Conservation (phyloP, 2,329 filamentous ascomycete species). For the Elsinoe arachidis region DNA sequence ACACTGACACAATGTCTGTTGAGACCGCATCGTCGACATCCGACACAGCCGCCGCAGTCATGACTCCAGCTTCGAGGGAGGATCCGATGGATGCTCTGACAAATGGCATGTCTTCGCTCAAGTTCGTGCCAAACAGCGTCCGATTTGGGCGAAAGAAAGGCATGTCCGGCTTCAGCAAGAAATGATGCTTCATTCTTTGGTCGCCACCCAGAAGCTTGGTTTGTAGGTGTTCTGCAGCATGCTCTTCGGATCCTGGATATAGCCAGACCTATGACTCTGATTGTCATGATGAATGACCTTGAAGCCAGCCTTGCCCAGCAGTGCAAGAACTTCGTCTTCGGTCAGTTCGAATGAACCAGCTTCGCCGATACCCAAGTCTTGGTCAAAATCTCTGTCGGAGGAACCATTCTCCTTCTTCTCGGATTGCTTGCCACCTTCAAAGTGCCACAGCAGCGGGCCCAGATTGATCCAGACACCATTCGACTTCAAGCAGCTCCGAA, state of each 20-base stretch:
- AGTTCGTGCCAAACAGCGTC: constrained; percentile 60
- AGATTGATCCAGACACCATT: constrained; percentile 83
- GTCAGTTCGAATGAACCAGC: constrained; percentile 85
- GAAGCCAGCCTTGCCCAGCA: constrained; percentile 72
- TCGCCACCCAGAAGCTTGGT: constrained; percentile 76
- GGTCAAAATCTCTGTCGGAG: neutral
- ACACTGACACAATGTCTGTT: neutral
- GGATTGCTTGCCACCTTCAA: constrained; percentile 56
- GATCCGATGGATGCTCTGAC: constrained; percentile 55
- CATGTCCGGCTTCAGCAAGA: constrained; percentile 5
- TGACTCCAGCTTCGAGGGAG: constrained; percentile 24
- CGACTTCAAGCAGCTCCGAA: constrained; percentile 64
- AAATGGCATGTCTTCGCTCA: constrained; percentile 61
- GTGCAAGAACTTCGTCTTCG: constrained; percentile 73
- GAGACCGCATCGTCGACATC: neutral
- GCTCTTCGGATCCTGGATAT: constrained; percentile 75
- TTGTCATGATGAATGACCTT: constrained; percentile 39
- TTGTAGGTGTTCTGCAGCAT: constrained; percentile 80
- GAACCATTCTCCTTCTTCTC: constrained; percentile 39
- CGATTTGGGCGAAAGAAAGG: constrained; percentile 54
- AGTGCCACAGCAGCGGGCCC: constrained; percentile 91
- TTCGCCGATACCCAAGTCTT: constrained; percentile 62
- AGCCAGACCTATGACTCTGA: constrained; percentile 58
- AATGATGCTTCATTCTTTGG: constrained; percentile 44
- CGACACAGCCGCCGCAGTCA: neutral